phyloP scores from a whole-genome alignment of 441 rosid species.

The Bocquillonia castaneifolia region DNA sequence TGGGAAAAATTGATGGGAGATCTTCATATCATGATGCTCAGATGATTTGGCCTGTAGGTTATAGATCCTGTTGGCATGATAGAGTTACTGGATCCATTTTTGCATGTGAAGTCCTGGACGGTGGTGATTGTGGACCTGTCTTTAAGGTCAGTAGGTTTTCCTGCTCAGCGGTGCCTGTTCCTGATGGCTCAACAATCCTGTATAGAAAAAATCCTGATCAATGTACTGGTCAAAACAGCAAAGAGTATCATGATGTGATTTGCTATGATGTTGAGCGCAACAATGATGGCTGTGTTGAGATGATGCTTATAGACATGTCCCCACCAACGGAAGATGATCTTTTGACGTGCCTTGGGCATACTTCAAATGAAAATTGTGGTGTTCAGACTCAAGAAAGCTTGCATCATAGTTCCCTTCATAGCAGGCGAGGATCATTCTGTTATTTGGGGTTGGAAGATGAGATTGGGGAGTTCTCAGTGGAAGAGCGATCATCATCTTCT shows the following conservation, averaged over 20 bases:
- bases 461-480: slow-evolving; percentile 74
- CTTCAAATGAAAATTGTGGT: slow-evolving; percentile 28
- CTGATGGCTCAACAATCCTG: slow-evolving; percentile 60
- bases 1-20: slow-evolving; percentile 78
- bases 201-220: slow-evolving; percentile 36
- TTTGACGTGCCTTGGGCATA: slow-evolving; percentile 45
- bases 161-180: slow-evolving; percentile 60
- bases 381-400: slow-evolving; percentile 27
- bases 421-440: slow-evolving; percentile 27
- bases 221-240: slow-evolving; percentile 31
- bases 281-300: slow-evolving; percentile 45
- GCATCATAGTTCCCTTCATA: slow-evolving; percentile 31
- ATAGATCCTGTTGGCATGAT: slow-evolving; percentile 97
- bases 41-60: slow-evolving; percentile 78
- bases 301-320: slow-evolving; percentile 60
- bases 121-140: slow-evolving; percentile 84
- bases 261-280: slow-evolving; percentile 37
- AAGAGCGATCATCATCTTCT: slow-evolving; percentile 58
- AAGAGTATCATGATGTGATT: slow-evolving; percentile 29
- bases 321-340: slow-evolving; percentile 69
- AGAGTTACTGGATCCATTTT: slow-evolving; percentile 86
- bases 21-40: slow-evolving; percentile 70
- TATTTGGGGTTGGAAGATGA: slow-evolving; percentile 41
- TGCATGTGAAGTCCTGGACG: slow-evolving; percentile 76
- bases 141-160: slow-evolving; percentile 80